Conservation (phyloP, 1,284 basidiomycete genomes). For the Trichosporon inkin region DNA sequence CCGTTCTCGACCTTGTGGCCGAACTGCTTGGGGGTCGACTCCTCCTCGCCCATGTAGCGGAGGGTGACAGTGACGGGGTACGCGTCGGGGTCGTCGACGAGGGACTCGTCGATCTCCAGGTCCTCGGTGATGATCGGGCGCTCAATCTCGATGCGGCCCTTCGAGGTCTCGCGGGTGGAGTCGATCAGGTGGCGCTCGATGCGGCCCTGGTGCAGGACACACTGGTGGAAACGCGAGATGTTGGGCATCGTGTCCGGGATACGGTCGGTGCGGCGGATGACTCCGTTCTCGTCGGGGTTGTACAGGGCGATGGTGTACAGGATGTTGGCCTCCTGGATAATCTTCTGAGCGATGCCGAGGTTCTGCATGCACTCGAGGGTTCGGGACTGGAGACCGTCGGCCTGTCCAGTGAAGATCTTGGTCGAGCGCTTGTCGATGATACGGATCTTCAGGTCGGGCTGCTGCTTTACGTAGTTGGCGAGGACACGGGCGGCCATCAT, state of each 20-base stretch:
- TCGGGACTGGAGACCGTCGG: conserved; percentile 23
- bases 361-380: conserved; percentile 22
- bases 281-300: conserved; percentile 25
- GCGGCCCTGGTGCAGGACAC: conserved; percentile 22
- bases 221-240: conserved; percentile 26
- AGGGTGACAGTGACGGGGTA: conserved; percentile 21
- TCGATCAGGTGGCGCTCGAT: conserved; percentile 25
- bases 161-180: conserved; percentile 20
- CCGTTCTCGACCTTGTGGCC: conserved; percentile 24
- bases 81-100: conserved; percentile 21
- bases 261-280: conserved; percentile 23
- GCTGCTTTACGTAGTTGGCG: conserved; percentile 16
- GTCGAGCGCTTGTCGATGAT: conserved; percentile 27
- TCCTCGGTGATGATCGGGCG: conserved; percentile 21
- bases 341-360: conserved; percentile 19
- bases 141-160: conserved; percentile 18
- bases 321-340: conserved; percentile 22
- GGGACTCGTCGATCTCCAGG: conserved; percentile 20
- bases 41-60: conserved; percentile 23
- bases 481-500: conserved; percentile 24
- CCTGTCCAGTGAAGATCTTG: conserved; percentile 26
- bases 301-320: conserved; percentile 21
- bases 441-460: conserved; percentile 24
- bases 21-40: conserved; percentile 19
- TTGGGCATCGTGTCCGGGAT: conserved; percentile 25